Evolutionary conservation across 2,329 filamentous ascomycete genomes (phyloP).

Genomic region (Setomelanomma holmii): DNA sequence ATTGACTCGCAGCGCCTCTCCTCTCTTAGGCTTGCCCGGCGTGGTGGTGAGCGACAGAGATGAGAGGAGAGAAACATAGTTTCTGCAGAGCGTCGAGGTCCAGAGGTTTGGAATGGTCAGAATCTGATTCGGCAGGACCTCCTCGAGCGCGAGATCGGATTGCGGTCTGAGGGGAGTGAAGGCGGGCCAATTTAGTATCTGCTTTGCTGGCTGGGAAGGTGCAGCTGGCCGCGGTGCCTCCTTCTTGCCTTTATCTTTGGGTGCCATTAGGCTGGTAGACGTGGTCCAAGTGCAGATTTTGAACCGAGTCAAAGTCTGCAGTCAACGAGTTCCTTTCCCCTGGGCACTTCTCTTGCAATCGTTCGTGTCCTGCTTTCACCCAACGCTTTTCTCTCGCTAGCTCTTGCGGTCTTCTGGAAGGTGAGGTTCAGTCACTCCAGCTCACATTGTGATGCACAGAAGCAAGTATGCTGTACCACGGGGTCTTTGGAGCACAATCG

Average conservation of each 20-base stretch:
- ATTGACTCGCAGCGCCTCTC: constrained; percentile 84
- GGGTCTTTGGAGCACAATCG: background rate
- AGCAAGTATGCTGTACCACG: no score
- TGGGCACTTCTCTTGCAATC: no score
- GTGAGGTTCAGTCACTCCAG: background rate
- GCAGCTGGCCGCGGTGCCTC: constrained; percentile 1
- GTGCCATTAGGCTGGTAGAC: constrained; percentile 27
- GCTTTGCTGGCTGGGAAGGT: constrained; percentile 8
- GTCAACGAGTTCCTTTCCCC: no score
- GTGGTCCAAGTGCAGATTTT: no score
- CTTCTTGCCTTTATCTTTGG: constrained; percentile 37
- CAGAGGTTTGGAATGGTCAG: constrained; percentile 77
- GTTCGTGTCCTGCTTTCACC: no score
- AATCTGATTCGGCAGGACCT: constrained; percentile 70
- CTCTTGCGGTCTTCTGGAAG: background rate
- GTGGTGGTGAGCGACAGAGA: constrained; percentile 78
- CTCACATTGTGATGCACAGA: background rate
- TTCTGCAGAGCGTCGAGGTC: constrained; percentile 75
- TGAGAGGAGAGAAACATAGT: constrained; percentile 76
- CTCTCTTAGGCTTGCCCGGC: constrained; percentile 77
- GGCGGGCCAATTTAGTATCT: constrained; percentile 70
- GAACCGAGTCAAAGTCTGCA: no score
- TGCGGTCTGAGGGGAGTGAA: constrained; percentile 74
- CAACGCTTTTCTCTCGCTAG: no score
- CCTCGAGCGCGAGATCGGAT: constrained; percentile 66